Evolutionary conservation across 768 basidiomycete species (phyloP), one percentile per base, ranked within the genome.

Genomic region (Lanmaoa pseudosensibilis): DNA sequence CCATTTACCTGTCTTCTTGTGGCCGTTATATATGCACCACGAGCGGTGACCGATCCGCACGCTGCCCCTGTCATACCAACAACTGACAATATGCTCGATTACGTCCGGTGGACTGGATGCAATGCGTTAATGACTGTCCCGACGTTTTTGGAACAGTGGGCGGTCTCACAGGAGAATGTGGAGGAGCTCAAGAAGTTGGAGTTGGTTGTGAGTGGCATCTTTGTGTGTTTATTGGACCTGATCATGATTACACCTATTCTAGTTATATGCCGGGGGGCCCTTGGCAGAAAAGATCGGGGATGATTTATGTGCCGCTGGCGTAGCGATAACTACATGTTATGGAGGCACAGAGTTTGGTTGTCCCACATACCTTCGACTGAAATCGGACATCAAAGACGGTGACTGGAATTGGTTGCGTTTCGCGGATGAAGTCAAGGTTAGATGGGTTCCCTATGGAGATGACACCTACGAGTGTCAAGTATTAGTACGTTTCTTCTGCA

Each of bases 381-480:
- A 37, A 32, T 5, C 51, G 25, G 54, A 62, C 5, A 37, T 62
- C 21, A 36, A 30, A 9, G 60, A 56, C 18, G 59, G 63, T 13
- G 64, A 67, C 34, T 67, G 64, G 66, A 45, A 46, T 19, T 61
- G 54, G 59, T 1, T 61, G 19, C 46, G 8, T 40, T 56, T 56
- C 27, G 21, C 46, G 3, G 60, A 61, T 16, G 15, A 55, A 6
- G 11, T 64, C 10, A 79, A 60, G 3, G 1, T 60, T 10, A 56
- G 67, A n/a, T 72, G 73, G 62, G 49, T 69, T 8, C 73, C 74
- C 11, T 55, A 74, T 34, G 73, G 64, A 5, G 67, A 69, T 30
- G 64, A 57, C 13, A 60, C 62, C 0, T 78, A 68, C 38, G 78
- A 79, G 56, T 62, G 65, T 3, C 69, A 77, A 30, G 40, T 74